Evolutionary conservation across 129 eudicot genomes (phyloP).

Genomic region (Flaveria sonorensis): DNA sequence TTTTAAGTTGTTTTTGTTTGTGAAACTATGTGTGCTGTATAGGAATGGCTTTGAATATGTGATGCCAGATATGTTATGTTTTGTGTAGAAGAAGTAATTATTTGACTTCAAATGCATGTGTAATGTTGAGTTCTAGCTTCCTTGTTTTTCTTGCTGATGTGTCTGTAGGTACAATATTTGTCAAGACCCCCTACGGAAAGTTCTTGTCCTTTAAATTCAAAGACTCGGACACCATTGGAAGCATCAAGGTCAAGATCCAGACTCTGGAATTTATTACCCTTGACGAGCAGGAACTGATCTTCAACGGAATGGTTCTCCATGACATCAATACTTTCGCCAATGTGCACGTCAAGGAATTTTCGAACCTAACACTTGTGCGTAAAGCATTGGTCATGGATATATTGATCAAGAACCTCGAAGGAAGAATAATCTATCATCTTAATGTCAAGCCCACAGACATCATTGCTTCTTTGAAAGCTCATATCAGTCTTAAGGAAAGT

Average conservation of each 20-base stretch:
- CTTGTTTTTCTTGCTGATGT: not conserved
- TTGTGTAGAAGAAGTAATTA: not conserved
- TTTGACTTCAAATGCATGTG: not conserved
- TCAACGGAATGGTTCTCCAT: not conserved
- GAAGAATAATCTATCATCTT: not conserved
- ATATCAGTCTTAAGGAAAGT: not conserved
- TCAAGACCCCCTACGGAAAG: not conserved
- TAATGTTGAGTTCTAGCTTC: not conserved
- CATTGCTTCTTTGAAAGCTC: not conserved
- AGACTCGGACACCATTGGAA: constrained; percentile 5
- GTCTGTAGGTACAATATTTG: not conserved
- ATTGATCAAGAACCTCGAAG: not conserved
- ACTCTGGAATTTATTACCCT: not conserved
- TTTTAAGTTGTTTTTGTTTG: not conserved
- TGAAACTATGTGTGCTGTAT: not conserved
- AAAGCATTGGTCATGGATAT: not conserved
- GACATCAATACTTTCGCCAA: not conserved
- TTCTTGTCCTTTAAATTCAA: not conserved
- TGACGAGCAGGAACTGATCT: constrained; percentile 17
- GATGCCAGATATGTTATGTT: not conserved
- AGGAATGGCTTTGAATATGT: not conserved
- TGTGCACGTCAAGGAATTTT: not conserved
- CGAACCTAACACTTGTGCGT: not conserved
- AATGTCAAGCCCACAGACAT: not conserved
- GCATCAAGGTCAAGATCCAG: not conserved